A percentile compares a stretch with the other conserved stretches of the same genome.
Conservation (phyloP, 2,329 filamentous ascomycete genomes). For the Ophiostoma perfectum region DNA sequence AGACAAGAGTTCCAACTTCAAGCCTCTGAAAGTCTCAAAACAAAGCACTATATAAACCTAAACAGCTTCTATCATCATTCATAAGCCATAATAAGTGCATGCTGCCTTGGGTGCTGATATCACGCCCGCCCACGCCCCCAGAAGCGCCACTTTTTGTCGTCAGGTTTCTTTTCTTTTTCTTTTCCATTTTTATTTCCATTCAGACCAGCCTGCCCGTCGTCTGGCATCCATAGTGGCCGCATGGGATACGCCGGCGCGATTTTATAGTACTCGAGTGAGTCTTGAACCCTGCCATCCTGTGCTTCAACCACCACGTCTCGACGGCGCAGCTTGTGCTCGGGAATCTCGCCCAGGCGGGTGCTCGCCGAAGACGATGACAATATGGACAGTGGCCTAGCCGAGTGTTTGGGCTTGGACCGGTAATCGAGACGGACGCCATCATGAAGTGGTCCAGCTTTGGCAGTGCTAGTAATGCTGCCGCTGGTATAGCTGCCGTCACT, state of each 20-base stretch:
- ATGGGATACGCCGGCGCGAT: slow-evolving; percentile 33
- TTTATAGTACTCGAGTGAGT: slow-evolving; percentile 29
- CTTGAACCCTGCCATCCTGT: neutral
- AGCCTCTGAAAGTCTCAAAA: neutral
- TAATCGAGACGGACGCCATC: neutral
- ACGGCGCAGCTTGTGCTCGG: slow-evolving; percentile 31
- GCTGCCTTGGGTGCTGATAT: neutral
- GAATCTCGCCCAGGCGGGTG: slow-evolving; percentile 36
- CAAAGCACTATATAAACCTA: too few relatives aligned
- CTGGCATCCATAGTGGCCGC: slow-evolving; percentile 30
- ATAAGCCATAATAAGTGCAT: neutral
- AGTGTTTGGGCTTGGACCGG: neutral
- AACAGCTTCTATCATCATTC: neutral
- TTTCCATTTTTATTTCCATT: slow-evolving; percentile 17
- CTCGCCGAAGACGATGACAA: slow-evolving; percentile 33
- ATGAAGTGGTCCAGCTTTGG: neutral
- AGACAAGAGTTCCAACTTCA: neutral
- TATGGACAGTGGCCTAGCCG: slow-evolving; percentile 30
- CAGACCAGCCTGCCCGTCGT: neutral
- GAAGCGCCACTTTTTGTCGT: neutral
- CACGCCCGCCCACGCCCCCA: neutral
- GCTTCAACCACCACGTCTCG: neutral
- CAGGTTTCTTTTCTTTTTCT: slow-evolving; percentile 25
- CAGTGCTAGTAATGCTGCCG: slow-evolving; percentile 21
- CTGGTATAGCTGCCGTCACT: neutral